Conservation (phyloP, 2,329 filamentous ascomycete genomes). For the Calonectria honghensis region DNA sequence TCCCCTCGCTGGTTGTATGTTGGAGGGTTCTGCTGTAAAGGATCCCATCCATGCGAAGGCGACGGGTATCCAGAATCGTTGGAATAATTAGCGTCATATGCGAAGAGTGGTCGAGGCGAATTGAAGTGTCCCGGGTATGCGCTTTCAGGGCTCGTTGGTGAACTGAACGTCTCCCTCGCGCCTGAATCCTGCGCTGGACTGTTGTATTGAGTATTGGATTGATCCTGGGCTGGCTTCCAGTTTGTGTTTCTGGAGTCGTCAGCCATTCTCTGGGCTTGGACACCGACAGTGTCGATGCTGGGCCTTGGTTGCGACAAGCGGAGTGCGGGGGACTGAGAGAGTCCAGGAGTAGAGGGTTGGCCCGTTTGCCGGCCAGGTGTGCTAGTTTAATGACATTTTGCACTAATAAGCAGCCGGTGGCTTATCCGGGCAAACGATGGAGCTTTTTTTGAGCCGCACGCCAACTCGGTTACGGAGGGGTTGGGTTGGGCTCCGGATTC, state of each 20-base stretch:
- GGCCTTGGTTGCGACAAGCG: background rate
- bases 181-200: background rate
- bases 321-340: background rate
- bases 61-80: background rate
- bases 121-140: background rate
- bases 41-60: background rate
- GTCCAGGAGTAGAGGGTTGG: background rate
- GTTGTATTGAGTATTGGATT: background rate
- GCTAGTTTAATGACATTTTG: background rate
- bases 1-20: background rate
- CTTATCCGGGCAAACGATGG: background rate
- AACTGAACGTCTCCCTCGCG: background rate
- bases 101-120: background rate
- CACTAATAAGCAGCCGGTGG: background rate
- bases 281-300: background rate
- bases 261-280: background rate
- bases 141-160: background rate
- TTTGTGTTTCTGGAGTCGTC: background rate
- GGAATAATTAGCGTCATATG: background rate
- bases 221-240: background rate
- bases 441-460: background rate
- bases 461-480: background rate
- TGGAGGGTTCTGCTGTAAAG: conserved; percentile 8
- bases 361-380: background rate
- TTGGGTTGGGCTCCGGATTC: background rate